Base-by-base conservation (phyloP, 768 basidiomycete genomes). In the Cytidiella melzeri region DNA sequence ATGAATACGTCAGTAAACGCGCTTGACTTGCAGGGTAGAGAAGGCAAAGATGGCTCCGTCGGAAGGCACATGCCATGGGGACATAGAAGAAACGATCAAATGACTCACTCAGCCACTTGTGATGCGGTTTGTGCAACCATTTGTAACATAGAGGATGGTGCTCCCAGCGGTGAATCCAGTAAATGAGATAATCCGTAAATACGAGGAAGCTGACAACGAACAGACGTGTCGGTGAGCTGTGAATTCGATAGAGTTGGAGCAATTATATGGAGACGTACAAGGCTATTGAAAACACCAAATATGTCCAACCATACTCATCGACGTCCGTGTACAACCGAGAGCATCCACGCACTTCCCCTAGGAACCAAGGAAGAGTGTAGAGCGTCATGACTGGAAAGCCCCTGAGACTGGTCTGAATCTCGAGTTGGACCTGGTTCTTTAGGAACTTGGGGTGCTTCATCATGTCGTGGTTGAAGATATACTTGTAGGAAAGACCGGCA, bases 391-490 rank as follows among this genome's bases (percentile, higher is more conserved):
- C 67, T 0, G 93, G 94, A 62, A 95, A 94, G 0, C 90, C 83
- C 39, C 74, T 71, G 43, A 96, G 50, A 52, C 85, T 88, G 51
- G 64, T 67, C 53, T 74, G 68, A 52, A 99, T 98, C 70, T 99
- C 96, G 18, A 74, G 65, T 55, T 69, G 76, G 56, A 89, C 79
- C 65, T 99, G 96, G 61, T 93, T 81, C 62, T 89, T 85, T 40
- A 96, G 73, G 70, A 94, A 99, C 25, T 89, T 79, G 0, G 96
- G 96, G 69, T 99, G 96, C 26, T 77, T 75, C 85, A 88, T 94
- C 92, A 87, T 96, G 19, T 86, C 87, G 61, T 87, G 87, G 69
- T 98, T 92, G 79, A 97, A 99, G 48, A 98, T 80, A 67, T 75
- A 83, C 39, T 68, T 67, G 69, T 91, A 99, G 3, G 92, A 92